Conservation (phyloP, 2,329 filamentous ascomycete genomes). For the Amauroascus niger region DNA sequence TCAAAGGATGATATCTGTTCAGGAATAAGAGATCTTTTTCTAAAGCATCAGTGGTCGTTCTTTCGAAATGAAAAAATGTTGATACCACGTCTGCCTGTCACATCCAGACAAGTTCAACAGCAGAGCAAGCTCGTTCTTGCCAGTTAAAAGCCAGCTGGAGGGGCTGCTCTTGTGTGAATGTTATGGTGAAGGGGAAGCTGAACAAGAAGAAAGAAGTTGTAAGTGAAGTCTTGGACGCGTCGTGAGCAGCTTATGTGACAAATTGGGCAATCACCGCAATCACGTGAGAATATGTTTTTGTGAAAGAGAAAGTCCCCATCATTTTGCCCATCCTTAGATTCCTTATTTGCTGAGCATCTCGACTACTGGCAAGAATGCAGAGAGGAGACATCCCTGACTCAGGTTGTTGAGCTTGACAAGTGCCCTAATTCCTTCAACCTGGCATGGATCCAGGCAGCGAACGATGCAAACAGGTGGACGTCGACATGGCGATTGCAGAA, state of each 20-base stretch:
- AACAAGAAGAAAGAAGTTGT: not conserved
- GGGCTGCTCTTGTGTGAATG: slow-evolving; percentile 1
- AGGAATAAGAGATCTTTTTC: not conserved
- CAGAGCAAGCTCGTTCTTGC: slow-evolving; percentile 2
- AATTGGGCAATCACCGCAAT: not conserved
- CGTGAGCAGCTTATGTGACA: slow-evolving; percentile 19
- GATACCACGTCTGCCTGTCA: not conserved
- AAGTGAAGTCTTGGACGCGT: slow-evolving; percentile 1
- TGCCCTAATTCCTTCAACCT: slow-evolving; percentile 6
- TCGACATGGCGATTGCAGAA: slow-evolving; percentile 20
- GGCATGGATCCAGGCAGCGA: slow-evolving; percentile 18
- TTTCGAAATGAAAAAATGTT: slow-evolving; percentile 1
- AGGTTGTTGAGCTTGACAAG: not conserved
- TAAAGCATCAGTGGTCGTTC: not conserved
- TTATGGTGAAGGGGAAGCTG: slow-evolving; percentile 35
- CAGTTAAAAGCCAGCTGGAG: not conserved
- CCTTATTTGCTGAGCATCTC: too few relatives aligned
- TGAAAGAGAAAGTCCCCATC: not conserved
- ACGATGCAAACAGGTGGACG: slow-evolving; percentile 20
- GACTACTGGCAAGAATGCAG: too few relatives aligned
- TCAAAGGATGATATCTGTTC: not conserved
- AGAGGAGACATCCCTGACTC: too few relatives aligned
- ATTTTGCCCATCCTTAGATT: not conserved
- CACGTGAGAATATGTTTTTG: not conserved
- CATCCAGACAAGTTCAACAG: not conserved